These are phyloP conservation scores for Ceratocystis colombiana DNA, from an alignment of 2,329 filamentous ascomycete species.

Conservation along the genomic window DNA sequence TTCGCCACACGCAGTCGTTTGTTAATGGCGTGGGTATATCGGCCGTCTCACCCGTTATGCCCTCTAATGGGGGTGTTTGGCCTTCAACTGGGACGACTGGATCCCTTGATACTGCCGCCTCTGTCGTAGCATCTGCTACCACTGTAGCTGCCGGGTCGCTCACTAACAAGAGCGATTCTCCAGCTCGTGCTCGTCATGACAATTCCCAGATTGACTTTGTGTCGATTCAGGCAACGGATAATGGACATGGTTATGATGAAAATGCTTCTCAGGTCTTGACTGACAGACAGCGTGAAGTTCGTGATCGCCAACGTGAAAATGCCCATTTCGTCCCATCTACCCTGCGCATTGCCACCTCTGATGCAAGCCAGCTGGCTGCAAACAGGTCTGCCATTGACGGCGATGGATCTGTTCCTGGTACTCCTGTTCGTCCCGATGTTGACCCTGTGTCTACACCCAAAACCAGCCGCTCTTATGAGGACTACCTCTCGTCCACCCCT, in stretches of 20 bases:
- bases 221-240: constrained; percentile 49
- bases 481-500: constrained; percentile 50
- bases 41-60: constrained; percentile 23
- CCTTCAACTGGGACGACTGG: neutral
- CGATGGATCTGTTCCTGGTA: constrained; percentile 28
- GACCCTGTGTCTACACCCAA: constrained; percentile 38
- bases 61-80: neutral
- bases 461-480: constrained; percentile 37
- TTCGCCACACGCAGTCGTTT: constrained; percentile 27
- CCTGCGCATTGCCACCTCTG: constrained; percentile 1
- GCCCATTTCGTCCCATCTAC: constrained; percentile 31
- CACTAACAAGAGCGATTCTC: constrained; percentile 1
- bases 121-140: neutral
- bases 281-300: constrained; percentile 67
- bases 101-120: neutral
- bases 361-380: neutral
- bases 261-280: constrained; percentile 58
- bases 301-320: constrained; percentile 58
- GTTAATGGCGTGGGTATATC: constrained; percentile 17
- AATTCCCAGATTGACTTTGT: constrained; percentile 75
- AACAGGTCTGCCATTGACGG: neutral
- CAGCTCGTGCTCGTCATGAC: constrained; percentile 52
- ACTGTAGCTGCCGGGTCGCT: neutral
- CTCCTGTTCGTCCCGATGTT: neutral
- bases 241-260: constrained; percentile 37